Base-by-base conservation (phyloP, 345 rosid species). In the Salix suchowensis region DNA sequence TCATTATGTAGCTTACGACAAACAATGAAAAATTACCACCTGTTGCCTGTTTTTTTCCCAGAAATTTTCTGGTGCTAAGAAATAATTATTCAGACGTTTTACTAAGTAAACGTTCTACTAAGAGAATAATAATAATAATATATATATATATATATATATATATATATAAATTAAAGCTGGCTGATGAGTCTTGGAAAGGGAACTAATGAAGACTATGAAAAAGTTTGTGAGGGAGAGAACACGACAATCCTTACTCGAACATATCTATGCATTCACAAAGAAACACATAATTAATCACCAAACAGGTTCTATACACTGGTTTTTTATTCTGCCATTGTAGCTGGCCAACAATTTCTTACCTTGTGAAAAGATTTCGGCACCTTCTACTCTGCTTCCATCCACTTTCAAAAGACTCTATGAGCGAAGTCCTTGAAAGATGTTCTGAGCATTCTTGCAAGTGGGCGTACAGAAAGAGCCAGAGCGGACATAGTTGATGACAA, bases 401-500 rank as follows among this genome's bases (percentile, higher is more conserved):
- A 62, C 67, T 62, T 18, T 62, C 34, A 62, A 15, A 65, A 4
- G 40, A 70, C 36, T 74, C 67, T 65, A 24, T 1, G 67, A 52
- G 37, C 11, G 8, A 62, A 52, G 26, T 65, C 44, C 14, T 6
- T 4, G 15, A 36, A 58, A 69, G 75, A 5, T 46, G 18, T 8
- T 21, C 44, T 18, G 12, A 78, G 14, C 42, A 2, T 18, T 42
- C 46, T 36, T 8, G 23, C 0, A 54, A n/a, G n/a, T 23, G 3
- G 44, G 74, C 76, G 68, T 21, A 62, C 70, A 40, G 3, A 26
- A 36, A 1, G 54, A n/a, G 66, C 18, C 12, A 65, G 0, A 37
- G 72, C 0, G 0, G 87, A 84, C 34, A 79, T 69, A 32, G 62
- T 2, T 4, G 74, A 44, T 10, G 88, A 37, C 36, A 86, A 16